phyloP scores from a whole-genome alignment of 805 yeast genomes.

The Ogataea degrootiae region DNA sequence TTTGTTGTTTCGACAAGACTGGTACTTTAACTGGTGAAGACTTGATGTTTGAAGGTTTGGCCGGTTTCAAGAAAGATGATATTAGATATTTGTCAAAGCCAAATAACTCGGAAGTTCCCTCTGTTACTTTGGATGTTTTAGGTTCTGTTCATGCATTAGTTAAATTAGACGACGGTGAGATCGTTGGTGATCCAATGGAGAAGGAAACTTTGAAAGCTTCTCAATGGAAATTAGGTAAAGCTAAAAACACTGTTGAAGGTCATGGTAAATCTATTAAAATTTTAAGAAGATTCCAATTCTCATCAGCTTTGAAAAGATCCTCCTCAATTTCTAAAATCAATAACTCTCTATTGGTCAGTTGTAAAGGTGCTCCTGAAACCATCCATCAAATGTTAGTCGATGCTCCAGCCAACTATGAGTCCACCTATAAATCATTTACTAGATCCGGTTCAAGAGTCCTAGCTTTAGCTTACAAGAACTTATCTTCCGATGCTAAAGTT shows the following conservation, averaged over 20 bases:
- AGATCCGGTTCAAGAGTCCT: slow-evolving; percentile 95
- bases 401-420: slow-evolving; percentile 79
- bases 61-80: slow-evolving; percentile 61
- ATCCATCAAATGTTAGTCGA: slow-evolving; percentile 67
- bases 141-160: slow-evolving; percentile 98
- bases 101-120: slow-evolving; percentile 56
- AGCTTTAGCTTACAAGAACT: slow-evolving; percentile 83
- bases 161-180: slow-evolving; percentile 89
- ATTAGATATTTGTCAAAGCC: slow-evolving; percentile 50
- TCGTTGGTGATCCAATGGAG: slow-evolving; percentile 99
- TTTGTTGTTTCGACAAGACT: slow-evolving; percentile 97
- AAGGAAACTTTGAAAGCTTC: slow-evolving; percentile 89
- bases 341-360: slow-evolving; percentile 64
- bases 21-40: slow-evolving; percentile 98
- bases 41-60: slow-evolving; percentile 91
- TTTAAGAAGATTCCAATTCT: slow-evolving; percentile 92
- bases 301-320: slow-evolving; percentile 93
- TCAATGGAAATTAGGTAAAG: slow-evolving; percentile 72
- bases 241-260: slow-evolving; percentile 59
- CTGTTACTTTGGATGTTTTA: slow-evolving; percentile 61
- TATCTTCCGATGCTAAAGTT: slow-evolving; percentile 44
- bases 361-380: slow-evolving; percentile 98
- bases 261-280: slow-evolving; percentile 51
- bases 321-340: slow-evolving; percentile 68
- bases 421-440: slow-evolving; percentile 81